A percentile compares a stretch with the other conserved stretches of the same genome.
These are phyloP conservation scores for Globisporangium yorkense DNA, from an alignment of 352 stramenopile genomes.

Conservation along the genomic window DNA sequence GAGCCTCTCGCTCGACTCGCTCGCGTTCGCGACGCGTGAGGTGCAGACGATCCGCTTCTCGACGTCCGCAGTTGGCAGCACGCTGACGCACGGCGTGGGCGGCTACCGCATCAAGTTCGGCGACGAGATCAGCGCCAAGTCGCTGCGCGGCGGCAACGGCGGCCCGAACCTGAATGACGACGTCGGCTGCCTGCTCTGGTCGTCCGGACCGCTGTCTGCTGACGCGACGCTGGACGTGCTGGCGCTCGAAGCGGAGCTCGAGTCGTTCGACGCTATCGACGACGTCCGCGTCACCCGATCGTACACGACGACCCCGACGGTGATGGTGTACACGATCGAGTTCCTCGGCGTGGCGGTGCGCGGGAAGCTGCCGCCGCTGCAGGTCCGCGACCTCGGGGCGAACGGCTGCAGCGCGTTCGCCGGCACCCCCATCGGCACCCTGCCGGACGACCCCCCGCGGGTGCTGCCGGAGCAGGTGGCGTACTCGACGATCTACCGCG, in stretches of 20 bases:
- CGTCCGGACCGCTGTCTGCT: slow-evolving; percentile 37
- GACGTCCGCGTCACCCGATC: slow-evolving; percentile 60
- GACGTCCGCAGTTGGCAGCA: slow-evolving; percentile 12
- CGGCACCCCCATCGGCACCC: slow-evolving; percentile 17
- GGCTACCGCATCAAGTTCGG: slow-evolving; percentile 91
- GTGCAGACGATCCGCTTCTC: slow-evolving; percentile 62
- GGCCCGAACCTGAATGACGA: slow-evolving; percentile 68
- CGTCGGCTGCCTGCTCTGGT: slow-evolving; percentile 73
- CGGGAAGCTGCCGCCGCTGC: slow-evolving; percentile 78
- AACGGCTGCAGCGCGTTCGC: slow-evolving; percentile 89
- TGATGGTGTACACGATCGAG: slow-evolving; percentile 89
- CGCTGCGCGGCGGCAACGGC: slow-evolving; percentile 66
- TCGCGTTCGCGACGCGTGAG: slow-evolving; percentile 48
- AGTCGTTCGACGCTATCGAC: slow-evolving; percentile 59
- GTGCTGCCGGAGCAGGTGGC: slow-evolving; percentile 44
- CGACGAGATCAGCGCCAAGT: slow-evolving; percentile 81
- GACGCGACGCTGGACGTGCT: slow-evolving; percentile 37
- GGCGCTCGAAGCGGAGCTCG: slow-evolving; percentile 56
- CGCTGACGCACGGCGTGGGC: slow-evolving; percentile 41
- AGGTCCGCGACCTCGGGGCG: slow-evolving; percentile 85
- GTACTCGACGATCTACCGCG: slow-evolving; percentile 85
- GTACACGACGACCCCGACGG: slow-evolving; percentile 34
- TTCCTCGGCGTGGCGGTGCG: slow-evolving; percentile 90
- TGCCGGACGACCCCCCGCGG: background rate
- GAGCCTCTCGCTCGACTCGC: slow-evolving; percentile 36